Base-by-base conservation (phyloP, 805 yeast species). In the Kuraishia borneana region DNA sequence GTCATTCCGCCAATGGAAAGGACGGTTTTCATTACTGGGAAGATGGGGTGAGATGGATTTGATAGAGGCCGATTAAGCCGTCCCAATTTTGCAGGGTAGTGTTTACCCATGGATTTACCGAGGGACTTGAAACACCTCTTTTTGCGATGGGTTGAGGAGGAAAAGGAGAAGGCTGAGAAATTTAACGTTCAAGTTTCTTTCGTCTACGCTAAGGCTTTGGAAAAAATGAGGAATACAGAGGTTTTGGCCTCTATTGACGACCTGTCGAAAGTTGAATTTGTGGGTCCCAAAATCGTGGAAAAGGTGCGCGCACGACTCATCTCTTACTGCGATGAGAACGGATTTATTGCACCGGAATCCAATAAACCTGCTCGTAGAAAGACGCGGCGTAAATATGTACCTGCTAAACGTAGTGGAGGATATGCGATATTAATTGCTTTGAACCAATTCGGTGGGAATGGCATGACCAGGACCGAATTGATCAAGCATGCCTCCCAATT, bases 381-480 rank as follows among this genome's bases (percentile, higher is more conserved):
- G 28, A 47, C 47, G 38, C 37, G 42, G 21, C 49, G 47, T 30
- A 61, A 55, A 25, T 85, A 82, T 51, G 65, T 85, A 1, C 96
- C 96, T 0, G 65, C 63, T 32, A 73, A 74, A 39, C 58, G 88
- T 23, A 74, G 92, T 0, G 96, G 96, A 2, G 94, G 83, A 0
- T 88, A 83, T 58, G 95, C 92, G 0, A 80, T 87, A 6, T 45
- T 87, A 14, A 40, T 84, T 14, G 76, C 77, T 0, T 54, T 87
- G 3, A n/a, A n/a, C n/a, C n/a, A n/a, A n/a, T 56, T 63, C 33
- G 61, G 70, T 30, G 51, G 48, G 19, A 85, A 77, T 45, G 94
- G 95, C 0, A 46, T 83, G 44, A 64, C 76, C 3, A 80, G 73
- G 46, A 72, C 70, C 8, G 79, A 73, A 26, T 66, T 87, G 5